Conservation (phyloP, 208 protist species). For the Leishmania tarentolae region DNA sequence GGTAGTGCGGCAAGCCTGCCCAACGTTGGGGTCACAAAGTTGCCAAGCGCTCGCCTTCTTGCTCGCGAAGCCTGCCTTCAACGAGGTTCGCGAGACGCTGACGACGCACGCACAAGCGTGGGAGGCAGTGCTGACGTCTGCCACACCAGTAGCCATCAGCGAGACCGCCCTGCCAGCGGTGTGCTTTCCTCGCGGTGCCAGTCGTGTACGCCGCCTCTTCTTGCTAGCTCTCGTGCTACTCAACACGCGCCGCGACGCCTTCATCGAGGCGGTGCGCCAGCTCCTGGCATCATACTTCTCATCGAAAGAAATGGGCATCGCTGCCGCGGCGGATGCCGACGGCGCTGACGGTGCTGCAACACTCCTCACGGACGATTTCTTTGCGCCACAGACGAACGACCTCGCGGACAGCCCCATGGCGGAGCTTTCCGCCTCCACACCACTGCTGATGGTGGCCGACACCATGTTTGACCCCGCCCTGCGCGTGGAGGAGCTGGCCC, state of each 20-base stretch:
- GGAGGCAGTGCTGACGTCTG: constrained; percentile 54
- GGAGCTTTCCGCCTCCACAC: constrained; percentile 65
- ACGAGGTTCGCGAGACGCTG: constrained; percentile 64
- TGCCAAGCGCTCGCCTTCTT: constrained; percentile 46
- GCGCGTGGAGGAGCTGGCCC: constrained; percentile 91
- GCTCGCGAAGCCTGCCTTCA: constrained; percentile 61
- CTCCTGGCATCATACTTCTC: constrained; percentile 78
- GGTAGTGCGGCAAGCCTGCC: constrained; percentile 34
- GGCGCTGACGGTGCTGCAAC: not conserved
- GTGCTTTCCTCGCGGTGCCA: constrained; percentile 40
- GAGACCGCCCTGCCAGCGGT: constrained; percentile 38
- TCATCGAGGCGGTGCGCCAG: constrained; percentile 56
- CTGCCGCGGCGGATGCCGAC: not conserved
- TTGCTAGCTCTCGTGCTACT: constrained; percentile 70
- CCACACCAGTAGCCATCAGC: constrained; percentile 39
- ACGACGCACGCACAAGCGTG: constrained; percentile 45
- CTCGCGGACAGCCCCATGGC: constrained; percentile 45
- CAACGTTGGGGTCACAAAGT: constrained; percentile 29
- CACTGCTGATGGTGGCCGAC: constrained; percentile 87
- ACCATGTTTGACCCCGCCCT: constrained; percentile 95
- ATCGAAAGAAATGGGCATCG: constrained; percentile 20
- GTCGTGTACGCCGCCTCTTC: constrained; percentile 52
- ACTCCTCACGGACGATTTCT: constrained; percentile 45
- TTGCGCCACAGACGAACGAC: constrained; percentile 49
- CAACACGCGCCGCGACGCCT: constrained; percentile 78